These are phyloP conservation scores for Backusella morwellensis DNA, from an alignment of 192 early-diverging fungal genomes.

Conservation along the genomic window DNA sequence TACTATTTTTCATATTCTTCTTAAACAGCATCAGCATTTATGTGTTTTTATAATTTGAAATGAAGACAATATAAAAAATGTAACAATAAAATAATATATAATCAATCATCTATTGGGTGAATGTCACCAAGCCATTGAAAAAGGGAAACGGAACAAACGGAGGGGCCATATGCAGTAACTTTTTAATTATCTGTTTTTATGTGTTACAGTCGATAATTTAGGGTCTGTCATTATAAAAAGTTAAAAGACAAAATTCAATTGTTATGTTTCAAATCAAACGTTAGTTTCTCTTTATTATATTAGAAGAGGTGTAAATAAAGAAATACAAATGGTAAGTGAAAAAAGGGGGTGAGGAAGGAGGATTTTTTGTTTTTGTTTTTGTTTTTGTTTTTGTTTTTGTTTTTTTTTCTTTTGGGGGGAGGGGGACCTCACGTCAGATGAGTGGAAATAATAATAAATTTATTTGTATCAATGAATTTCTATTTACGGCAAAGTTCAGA, in stretches of 20 bases:
- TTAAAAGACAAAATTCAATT: background rate
- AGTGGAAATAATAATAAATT: background rate
- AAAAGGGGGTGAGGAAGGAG: background rate
- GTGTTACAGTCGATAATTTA: background rate
- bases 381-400: background rate
- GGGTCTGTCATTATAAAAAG: background rate
- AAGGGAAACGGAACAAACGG: background rate
- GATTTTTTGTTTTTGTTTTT: background rate
- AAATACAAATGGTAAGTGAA: background rate
- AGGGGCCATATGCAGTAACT: background rate
- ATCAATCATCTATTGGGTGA: background rate
- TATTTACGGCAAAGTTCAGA: background rate
- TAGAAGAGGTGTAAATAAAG: background rate
- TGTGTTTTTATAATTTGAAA: too few species aligned
- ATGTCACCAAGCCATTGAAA: background rate
- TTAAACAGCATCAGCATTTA: background rate
- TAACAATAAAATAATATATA: background rate
- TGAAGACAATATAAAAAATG: background rate
- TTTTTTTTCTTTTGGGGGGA: background rate
- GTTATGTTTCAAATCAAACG: background rate
- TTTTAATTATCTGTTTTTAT: background rate
- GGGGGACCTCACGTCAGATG: background rate
- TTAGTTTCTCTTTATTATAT: background rate
- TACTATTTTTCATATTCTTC: background rate
- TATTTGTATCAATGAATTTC: background rate